Base-by-base conservation (phyloP, 2,329 filamentous ascomycete genomes). In the Aspergillus texensis region DNA sequence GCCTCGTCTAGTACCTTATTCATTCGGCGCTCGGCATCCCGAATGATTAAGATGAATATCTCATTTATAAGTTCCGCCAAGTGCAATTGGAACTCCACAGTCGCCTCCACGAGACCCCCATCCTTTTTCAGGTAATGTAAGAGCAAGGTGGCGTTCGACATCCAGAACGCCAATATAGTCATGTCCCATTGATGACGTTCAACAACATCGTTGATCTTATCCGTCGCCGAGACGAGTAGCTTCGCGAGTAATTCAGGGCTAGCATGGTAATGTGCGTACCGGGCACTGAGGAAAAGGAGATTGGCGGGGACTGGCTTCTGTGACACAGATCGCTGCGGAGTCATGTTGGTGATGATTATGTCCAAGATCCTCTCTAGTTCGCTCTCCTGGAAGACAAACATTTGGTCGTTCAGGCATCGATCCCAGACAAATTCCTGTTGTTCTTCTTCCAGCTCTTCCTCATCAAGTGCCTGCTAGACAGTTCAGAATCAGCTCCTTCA, bases 121-220 rank as follows among this genome's bases (percentile, higher is more conserved):
- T 99, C 95, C 79, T 99, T 99, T 77, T 97, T 97, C 60, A 99
- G 83, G 75, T 99, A 99, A 78, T 99, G 94, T 59, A 98, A 82
- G n/a, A 99, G 82, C 45, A 99, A 81, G 0, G 95, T 99, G 10
- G 93, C 93, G 77, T 99, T 99, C 1, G 95, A 98, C 73, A 97
- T 93, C 95, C 95, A 99, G 75, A 99, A 99, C 2, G 95, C 95
- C 43, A 99, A 83, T 69, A 99, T 97, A 0, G 95, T 99, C 95
- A 99, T 99, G 75, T 99, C 95, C 95, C 95, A 98, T 75, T 99
- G 95, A 74, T 94, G 89, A 65, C 87, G 87, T 78, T 98, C 95
- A n/a, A 99, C 93, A 34, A 97, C 93, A 56, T 93, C 90, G 74
- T 98, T 98, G 72, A 99, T 98, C 78, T 94, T 95, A 73, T 96